Evolutionary conservation across 1,139 yeast species (phyloP), one percentile per base, ranked within the genome.

Genomic region (Geotrichum restrictum): DNA sequence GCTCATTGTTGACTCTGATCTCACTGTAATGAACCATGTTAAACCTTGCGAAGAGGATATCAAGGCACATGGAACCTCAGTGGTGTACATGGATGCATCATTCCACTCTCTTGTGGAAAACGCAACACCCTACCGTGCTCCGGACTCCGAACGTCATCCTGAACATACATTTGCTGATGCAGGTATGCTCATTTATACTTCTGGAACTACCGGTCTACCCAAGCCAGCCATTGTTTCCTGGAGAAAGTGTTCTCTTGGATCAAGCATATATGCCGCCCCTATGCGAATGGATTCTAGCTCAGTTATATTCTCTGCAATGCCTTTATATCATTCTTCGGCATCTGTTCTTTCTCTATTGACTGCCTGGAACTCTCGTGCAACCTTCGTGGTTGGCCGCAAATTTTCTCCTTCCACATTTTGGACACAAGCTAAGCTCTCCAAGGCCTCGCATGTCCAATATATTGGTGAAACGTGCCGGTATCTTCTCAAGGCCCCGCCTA

Each of bases 391-490:
- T 32, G 83, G 94, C 22, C 84, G 83, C 61, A 88, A 87, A 69
- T 93, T 93, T 68, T 85, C 95, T 1, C 84, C 95, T 2, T 75
- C 86, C 2, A 79, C 88, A 2, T 89, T 88, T 68, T 91, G 98
- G 98, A 85, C 93, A 22, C 96, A 91, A 68, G 94, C 87, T 4
- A 82, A 77, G 61, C 65, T 87, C 40, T 70, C 82, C 27, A 71
- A 76, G 1, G 87, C 96, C 3, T 86, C 95, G 7, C 88, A 87
- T 59, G 78, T 88, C 53, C 97, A 91, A 70, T 91, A 91, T 62
- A 98, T 93, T 14, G 98, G 98, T 22, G 98, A 93, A 69, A 91
- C 89, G 41, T 88, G 98, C 68, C 80, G 98, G 53, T 93, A 89
- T 66, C 75, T 91, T 57, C 71, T 87, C 57, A 82, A 84, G 60